phyloP scores from a whole-genome alignment of 202 grass and related monocot species.

The Miscanthus sacchariflorus region DNA sequence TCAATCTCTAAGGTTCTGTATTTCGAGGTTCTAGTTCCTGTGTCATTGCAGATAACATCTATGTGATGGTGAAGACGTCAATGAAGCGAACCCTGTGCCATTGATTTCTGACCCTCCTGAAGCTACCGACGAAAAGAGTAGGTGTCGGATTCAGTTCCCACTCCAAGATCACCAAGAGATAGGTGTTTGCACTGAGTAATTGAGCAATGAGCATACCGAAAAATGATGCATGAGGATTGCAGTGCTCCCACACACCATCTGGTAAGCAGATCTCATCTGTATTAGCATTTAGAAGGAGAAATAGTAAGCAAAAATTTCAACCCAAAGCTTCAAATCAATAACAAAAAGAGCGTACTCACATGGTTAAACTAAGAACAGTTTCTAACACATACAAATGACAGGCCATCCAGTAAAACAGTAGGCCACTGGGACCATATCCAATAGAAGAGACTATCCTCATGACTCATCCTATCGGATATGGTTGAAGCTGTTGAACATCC shows the following conservation, averaged over 20 bases:
- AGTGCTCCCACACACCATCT: neutral
- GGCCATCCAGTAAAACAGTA: too few relatives aligned
- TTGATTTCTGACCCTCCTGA: constrained; percentile 4
- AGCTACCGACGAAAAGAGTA: neutral
- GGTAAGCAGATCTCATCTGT: constrained; percentile 16
- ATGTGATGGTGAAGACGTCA: constrained; percentile 25
- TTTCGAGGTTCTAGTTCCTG: neutral
- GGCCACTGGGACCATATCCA: constrained; percentile 9
- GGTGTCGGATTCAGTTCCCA: neutral
- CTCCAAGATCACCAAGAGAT: neutral
- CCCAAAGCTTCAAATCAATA: neutral
- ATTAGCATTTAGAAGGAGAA: too few relatives aligned
- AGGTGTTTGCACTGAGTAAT: neutral
- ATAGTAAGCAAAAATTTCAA: neutral
- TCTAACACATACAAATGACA: neutral
- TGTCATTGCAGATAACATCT: neutral
- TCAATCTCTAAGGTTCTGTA: neutral
- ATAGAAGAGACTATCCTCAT: neutral
- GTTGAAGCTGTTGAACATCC: constrained; percentile 85
- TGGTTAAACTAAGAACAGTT: neutral
- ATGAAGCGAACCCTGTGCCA: neutral
- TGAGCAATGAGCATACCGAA: constrained; percentile 4
- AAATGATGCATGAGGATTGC: neutral
- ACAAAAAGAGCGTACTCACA: neutral
- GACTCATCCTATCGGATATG: constrained; percentile 64